Conservation (phyloP, 805 yeast genomes). For the Helenozyma rhizophorensis region DNA sequence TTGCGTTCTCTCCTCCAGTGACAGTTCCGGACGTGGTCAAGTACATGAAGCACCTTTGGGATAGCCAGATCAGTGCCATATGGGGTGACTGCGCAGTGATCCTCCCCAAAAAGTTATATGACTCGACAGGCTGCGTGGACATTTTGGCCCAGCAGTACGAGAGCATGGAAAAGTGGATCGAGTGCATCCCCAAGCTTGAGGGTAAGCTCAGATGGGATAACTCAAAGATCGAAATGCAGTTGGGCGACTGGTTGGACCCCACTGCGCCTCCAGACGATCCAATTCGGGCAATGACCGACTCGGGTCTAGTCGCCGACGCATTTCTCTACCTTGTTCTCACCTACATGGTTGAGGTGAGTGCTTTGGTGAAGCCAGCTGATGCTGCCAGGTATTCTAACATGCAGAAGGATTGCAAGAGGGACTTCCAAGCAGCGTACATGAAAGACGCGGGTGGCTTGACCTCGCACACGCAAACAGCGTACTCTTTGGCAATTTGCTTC, state of each 20-base stretch:
- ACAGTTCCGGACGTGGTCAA: conserved; percentile 17
- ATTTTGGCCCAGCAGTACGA: conserved; percentile 8
- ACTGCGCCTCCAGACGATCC: conserved; percentile 20
- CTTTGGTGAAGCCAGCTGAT: conserved; percentile 4
- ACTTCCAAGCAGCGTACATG: conserved; percentile 11
- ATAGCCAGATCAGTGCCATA: conserved; percentile 6
- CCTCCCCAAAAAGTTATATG: conserved; percentile 11
- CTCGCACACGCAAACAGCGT: conserved; percentile 20
- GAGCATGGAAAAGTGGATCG: conserved; percentile 12
- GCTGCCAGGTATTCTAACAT: conserved; percentile 4
- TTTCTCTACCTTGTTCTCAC: conserved; percentile 13
- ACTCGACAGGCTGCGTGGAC: conserved; percentile 7
- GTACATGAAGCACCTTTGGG: conserved; percentile 4
- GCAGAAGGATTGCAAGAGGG: too few relatives aligned
- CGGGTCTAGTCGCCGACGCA: conserved; percentile 19
- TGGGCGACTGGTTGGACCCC: conserved; percentile 4
- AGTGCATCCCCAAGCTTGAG: conserved; percentile 10
- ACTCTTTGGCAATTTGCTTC: conserved; percentile 17
- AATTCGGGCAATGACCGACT: conserved; percentile 16
- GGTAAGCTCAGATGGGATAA: conserved; percentile 10
- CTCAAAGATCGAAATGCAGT: neutral
- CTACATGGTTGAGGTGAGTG: conserved; percentile 7
- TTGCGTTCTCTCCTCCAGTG: conserved; percentile 13
- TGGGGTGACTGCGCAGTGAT: conserved; percentile 21
- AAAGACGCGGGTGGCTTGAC: conserved; percentile 11